A percentile compares a stretch with the other conserved stretches of the same genome.
phyloP scores from a whole-genome alignment of 495 filamentous ascomycete species.

The Lasiosphaeriaceae sp. region DNA sequence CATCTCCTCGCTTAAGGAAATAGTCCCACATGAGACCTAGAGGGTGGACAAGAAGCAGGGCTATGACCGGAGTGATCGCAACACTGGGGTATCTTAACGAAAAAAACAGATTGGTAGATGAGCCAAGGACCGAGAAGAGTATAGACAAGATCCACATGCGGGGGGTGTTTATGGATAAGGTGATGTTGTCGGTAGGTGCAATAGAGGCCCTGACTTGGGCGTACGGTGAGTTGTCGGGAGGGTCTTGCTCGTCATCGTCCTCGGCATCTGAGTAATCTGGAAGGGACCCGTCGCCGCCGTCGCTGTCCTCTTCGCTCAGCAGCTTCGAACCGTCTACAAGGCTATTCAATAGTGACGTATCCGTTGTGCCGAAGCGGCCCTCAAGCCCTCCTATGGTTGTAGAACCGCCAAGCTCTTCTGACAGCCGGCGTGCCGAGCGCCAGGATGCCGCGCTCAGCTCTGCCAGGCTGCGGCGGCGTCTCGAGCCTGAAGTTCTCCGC shows the following conservation, averaged over 20 bases:
- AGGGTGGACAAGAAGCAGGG: slow-evolving; percentile 75
- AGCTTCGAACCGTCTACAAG: slow-evolving; percentile 23
- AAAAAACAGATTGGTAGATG: slow-evolving; percentile 81
- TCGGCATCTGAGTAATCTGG: slow-evolving; percentile 19
- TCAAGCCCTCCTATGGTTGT: slow-evolving; percentile 40
- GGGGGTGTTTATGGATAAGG: slow-evolving; percentile 76
- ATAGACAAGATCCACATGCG: slow-evolving; percentile 82
- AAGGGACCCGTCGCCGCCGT: slow-evolving; percentile 14
- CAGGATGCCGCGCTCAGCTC: slow-evolving; percentile 7
- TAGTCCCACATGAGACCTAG: slow-evolving; percentile 75
- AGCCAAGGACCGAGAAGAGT: slow-evolving; percentile 74
- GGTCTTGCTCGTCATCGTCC: slow-evolving; percentile 41
- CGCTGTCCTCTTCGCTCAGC: slow-evolving; percentile 22
- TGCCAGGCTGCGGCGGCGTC: slow-evolving; percentile 16
- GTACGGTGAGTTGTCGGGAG: slow-evolving; percentile 62
- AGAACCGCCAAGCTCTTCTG: slow-evolving; percentile 40
- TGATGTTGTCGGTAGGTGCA: slow-evolving; percentile 64
- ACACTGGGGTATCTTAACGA: slow-evolving; percentile 81
- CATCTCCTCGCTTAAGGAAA: slow-evolving; percentile 56
- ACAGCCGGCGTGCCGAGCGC: slow-evolving; percentile 22
- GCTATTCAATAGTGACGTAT: slow-evolving; percentile 35
- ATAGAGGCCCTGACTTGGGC: slow-evolving; percentile 76
- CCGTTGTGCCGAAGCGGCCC: slow-evolving; percentile 43
- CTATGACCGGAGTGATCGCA: slow-evolving; percentile 80
- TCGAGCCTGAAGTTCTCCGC: neutral